A percentile compares a stretch with the other conserved stretches of the same genome.
Evolutionary conservation across 2,329 filamentous ascomycete genomes (phyloP).

Genomic region (Beauveria scarabaeidicola): DNA sequence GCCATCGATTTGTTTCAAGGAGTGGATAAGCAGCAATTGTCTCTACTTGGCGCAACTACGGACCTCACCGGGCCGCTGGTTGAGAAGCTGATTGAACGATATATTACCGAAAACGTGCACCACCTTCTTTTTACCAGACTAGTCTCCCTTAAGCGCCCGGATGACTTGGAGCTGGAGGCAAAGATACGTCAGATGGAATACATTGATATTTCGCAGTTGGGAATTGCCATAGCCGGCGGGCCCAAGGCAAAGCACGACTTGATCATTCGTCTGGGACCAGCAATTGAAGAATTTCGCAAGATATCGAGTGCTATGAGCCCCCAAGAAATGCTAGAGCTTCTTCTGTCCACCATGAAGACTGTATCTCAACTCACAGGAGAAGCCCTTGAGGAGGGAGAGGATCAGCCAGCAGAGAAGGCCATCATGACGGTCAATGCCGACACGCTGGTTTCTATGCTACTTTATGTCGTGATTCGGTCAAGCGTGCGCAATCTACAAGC

Average conservation of each 20-base stretch:
- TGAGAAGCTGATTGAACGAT: conserved; percentile 88
- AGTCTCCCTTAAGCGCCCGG: conserved; percentile 65
- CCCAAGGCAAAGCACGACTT: conserved; percentile 73
- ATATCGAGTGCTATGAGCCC: conserved; percentile 70
- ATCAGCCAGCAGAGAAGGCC: conserved; percentile 40
- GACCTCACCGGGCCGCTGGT: conserved; percentile 87
- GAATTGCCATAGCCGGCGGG: conserved; percentile 75
- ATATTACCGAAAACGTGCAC: conserved; percentile 88
- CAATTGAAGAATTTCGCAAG: conserved; percentile 82
- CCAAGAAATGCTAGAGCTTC: conserved; percentile 78
- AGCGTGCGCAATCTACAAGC: conserved; percentile 83
- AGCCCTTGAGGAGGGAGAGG: conserved; percentile 23
- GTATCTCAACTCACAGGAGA: conserved; percentile 60
- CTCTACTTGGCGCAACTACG: conserved; percentile 82
- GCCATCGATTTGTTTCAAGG: conserved; percentile 94
- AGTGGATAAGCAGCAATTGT: conserved; percentile 92
- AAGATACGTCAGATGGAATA: conserved; percentile 90
- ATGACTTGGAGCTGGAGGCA: conserved; percentile 80
- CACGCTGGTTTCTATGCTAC: conserved; percentile 79
- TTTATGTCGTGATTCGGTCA: conserved; percentile 87
- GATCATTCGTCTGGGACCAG: conserved; percentile 64
- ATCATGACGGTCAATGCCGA: conserved; percentile 69
- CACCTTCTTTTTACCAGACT: conserved; percentile 80
- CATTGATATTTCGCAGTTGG: conserved; percentile 90
- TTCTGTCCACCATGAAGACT: conserved; percentile 74